A percentile compares a stretch with the other conserved stretches of the same genome.
These are phyloP conservation scores for Clavispora fructus DNA, from an alignment of 805 yeast genomes.

Conservation along the genomic window DNA sequence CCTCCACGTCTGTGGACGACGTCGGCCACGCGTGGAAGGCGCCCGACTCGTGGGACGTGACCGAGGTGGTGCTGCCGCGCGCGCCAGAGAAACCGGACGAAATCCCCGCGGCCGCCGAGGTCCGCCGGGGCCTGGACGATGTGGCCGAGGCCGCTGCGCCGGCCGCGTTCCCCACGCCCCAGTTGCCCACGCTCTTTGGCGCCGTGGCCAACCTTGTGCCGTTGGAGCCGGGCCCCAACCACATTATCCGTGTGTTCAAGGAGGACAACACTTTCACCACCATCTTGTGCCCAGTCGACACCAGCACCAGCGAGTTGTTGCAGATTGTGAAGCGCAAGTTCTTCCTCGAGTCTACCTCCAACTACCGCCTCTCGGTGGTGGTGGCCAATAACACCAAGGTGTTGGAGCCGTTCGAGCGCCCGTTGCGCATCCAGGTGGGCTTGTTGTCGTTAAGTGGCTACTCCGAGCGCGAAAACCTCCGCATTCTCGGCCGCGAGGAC, in stretches of 20 bases:
- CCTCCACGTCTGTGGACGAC: too few relatives aligned
- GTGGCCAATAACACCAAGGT: conserved; percentile 75
- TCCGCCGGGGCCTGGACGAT: too few relatives aligned
- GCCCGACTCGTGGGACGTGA: too few relatives aligned
- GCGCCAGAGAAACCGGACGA: too few relatives aligned
- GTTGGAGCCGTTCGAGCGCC: conserved; percentile 66
- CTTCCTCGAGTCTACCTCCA: conserved; percentile 62
- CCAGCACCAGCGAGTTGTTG: conserved; percentile 70
- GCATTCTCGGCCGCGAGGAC: conserved; percentile 79
- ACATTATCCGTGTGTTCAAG: conserved; percentile 67
- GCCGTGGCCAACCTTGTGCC: conserved; percentile 3
- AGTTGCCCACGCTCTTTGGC: conserved; percentile 33
- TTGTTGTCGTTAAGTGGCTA: conserved; percentile 74
- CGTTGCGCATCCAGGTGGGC: conserved; percentile 71
- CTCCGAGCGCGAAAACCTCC: conserved; percentile 67
- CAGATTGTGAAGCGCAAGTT: conserved; percentile 72
- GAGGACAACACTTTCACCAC: conserved; percentile 85
- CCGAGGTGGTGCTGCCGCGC: too few relatives aligned
- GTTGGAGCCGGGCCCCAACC: conserved; percentile 26
- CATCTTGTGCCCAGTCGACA: conserved; percentile 70
- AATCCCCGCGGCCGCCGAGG: too few relatives aligned
- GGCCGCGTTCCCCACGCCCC: conserved; percentile 7
- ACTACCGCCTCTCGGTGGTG: conserved; percentile 68
- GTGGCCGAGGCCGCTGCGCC: neutral
- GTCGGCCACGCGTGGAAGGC: too few relatives aligned